These are phyloP conservation scores for Otatea glauca DNA, from an alignment of 176 grass and related monocot species.

Conservation along the genomic window DNA sequence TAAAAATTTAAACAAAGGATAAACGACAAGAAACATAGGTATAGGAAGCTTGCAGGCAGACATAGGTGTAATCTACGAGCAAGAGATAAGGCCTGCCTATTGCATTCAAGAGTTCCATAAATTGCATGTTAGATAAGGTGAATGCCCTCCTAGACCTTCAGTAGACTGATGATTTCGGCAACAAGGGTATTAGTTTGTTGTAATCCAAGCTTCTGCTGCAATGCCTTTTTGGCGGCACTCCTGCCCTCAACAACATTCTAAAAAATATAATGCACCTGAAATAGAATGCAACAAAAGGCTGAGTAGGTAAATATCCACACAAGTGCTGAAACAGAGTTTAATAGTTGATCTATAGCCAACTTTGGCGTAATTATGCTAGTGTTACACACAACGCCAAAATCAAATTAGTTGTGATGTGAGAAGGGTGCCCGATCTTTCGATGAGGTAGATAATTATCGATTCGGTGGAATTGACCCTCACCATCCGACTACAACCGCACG, in stretches of 20 bases:
- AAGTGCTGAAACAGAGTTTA: not conserved
- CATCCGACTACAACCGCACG: no score
- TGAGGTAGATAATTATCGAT: no score
- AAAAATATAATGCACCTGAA: conserved; percentile 75
- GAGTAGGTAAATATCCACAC: conserved; percentile 10
- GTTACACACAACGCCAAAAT: not conserved
- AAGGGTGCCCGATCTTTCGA: no score
- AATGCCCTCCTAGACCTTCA: conserved; percentile 94
- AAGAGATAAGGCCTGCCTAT: conserved; percentile 69
- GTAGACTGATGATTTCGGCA: conserved; percentile 82
- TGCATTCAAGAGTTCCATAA: conserved; percentile 62
- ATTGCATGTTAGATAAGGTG: conserved; percentile 98
- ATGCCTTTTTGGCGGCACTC: conserved; percentile 75
- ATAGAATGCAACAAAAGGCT: conserved; percentile 25
- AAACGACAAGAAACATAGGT: not conserved
- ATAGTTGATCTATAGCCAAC: not conserved
- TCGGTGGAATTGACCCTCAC: no score
- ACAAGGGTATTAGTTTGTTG: conserved; percentile 67
- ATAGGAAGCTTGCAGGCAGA: conserved; percentile 4
- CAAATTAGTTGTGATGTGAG: conserved; percentile 24
- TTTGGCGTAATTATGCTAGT: not conserved
- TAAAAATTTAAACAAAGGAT: conserved; percentile 1
- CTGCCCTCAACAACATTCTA: conserved; percentile 90
- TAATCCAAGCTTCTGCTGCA: conserved; percentile 84
- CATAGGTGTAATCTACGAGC: not conserved